phyloP scores from a whole-genome alignment of 345 rosid genomes.

The Passiflora organensis region DNA sequence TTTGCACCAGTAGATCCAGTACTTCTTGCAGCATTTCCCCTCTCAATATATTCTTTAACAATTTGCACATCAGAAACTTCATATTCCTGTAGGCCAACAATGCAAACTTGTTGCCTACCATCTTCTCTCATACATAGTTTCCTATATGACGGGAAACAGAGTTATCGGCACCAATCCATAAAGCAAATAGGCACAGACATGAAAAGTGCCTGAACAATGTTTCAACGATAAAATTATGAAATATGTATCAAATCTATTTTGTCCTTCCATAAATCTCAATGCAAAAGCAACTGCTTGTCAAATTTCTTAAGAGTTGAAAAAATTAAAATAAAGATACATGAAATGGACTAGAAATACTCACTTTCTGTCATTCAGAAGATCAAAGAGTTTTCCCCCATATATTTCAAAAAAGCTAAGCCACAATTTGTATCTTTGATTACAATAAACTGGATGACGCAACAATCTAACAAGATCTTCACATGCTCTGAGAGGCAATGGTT shows the following conservation, averaged over 20 bases:
- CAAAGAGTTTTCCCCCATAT: constrained; percentile 94
- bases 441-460: constrained; percentile 80
- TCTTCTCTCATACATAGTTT: constrained; percentile 99
- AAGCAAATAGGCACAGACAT: not conserved
- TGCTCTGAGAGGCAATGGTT: constrained; percentile 89
- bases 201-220: not conserved
- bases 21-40: constrained; percentile 89
- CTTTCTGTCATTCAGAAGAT: constrained; percentile 90
- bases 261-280: not conserved
- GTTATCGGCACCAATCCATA: constrained; percentile 11
- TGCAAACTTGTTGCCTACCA: constrained; percentile 97
- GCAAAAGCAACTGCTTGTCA: not conserved
- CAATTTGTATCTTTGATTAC: constrained; percentile 75
- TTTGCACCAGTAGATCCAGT: constrained; percentile 98
- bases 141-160: constrained; percentile 37
- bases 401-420: constrained; percentile 98
- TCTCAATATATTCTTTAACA: constrained; percentile 90
- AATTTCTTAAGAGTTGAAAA: not conserved
- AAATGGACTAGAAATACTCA: constrained; percentile 31
- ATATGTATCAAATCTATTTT: constrained; percentile 6
- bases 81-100: constrained; percentile 94
- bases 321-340: not conserved
- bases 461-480: constrained; percentile 77
- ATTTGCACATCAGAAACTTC: constrained; percentile 94
- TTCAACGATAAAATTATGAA: not conserved